Evolutionary conservation across 2,329 filamentous ascomycete genomes (phyloP).

Genomic region (Hymenoscyphus occultus): DNA sequence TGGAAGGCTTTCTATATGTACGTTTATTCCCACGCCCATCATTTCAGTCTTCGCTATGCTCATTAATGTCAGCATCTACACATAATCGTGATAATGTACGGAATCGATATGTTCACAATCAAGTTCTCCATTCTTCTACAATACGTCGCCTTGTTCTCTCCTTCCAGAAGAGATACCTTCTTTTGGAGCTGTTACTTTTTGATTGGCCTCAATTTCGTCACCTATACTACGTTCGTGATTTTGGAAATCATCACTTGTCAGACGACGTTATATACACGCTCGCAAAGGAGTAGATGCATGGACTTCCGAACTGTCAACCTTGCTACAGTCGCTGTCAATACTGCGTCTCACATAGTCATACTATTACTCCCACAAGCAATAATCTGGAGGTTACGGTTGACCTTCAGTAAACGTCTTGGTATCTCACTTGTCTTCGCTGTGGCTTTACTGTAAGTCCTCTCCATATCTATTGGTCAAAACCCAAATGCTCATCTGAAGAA

Average conservation of each 20-base stretch:
- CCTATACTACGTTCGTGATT: background rate
- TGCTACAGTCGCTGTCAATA: background rate
- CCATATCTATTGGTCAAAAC: background rate
- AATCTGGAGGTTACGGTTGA: conserved; percentile 4
- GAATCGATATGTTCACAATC: background rate
- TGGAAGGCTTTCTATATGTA: conserved; percentile 4
- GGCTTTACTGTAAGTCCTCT: conserved; percentile 3
- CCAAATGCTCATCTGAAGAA: background rate
- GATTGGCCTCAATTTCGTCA: background rate
- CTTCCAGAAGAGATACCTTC: background rate
- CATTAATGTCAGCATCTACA: background rate
- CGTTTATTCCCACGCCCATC: background rate
- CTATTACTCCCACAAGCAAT: conserved; percentile 5
- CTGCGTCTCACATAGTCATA: background rate
- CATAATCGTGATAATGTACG: background rate
- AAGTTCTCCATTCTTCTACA: conserved; percentile 9
- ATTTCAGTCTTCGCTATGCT: background rate
- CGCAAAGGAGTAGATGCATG: background rate
- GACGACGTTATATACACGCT: background rate
- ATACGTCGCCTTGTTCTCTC: background rate
- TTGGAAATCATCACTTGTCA: conserved; percentile 2
- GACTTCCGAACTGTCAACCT: background rate
- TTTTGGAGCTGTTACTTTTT: conserved; percentile 1
- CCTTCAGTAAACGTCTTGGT: background rate
- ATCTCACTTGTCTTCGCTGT: conserved; percentile 1